Base-by-base conservation (phyloP, 2,329 filamentous ascomycete genomes). In the Ilyonectria sp. region DNA sequence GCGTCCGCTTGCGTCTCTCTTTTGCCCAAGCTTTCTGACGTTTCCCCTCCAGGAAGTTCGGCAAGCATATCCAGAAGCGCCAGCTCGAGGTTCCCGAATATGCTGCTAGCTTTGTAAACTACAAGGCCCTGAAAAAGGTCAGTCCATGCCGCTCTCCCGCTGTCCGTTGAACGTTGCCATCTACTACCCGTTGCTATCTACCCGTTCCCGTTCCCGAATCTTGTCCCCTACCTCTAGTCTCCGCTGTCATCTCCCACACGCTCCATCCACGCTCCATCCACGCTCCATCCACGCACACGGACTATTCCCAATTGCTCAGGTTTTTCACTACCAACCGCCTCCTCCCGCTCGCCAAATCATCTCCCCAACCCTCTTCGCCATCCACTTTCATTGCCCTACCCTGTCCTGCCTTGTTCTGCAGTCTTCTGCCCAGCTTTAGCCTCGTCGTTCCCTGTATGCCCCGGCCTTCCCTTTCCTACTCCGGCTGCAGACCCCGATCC, bases 21-120 rank as follows among this genome's bases (percentile, higher is more conserved):
- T 52, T 66, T 60, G 26, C 21, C 21, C 21, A 21, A 21, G 33
- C 56, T 56, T 60, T 49, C 69, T 75, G 55, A 69, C 61, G 19
- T 40, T 63, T 50, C 61, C 61, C 58, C 59, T 66, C 70, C 77
- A 99, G 95, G 96, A 99, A 99, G 90, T 99, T 99, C 86, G 96
- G 96, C 82, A 99, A 99, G 87, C 94, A 98, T 81, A 97, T 99
- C 75, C 96, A 98, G 86, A 97, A 97, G 87, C 92, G 95, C 81
- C 96, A 99, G 88, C 93, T 99, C 78, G 96, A 99, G 82, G 95
- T 99, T 68, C 96, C 96, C 68, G 96, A 99, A 89, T 99, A 99
- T 92, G 95, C 96, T 69, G 94, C 95, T 72, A 98, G 95, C 83
- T 99, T 99, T 80, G 95, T 98, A 76, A 98, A 99, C 84, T 99